Base-by-base conservation (phyloP, 1,284 basidiomycete genomes). In the Papiliotrema terrestris region DNA sequence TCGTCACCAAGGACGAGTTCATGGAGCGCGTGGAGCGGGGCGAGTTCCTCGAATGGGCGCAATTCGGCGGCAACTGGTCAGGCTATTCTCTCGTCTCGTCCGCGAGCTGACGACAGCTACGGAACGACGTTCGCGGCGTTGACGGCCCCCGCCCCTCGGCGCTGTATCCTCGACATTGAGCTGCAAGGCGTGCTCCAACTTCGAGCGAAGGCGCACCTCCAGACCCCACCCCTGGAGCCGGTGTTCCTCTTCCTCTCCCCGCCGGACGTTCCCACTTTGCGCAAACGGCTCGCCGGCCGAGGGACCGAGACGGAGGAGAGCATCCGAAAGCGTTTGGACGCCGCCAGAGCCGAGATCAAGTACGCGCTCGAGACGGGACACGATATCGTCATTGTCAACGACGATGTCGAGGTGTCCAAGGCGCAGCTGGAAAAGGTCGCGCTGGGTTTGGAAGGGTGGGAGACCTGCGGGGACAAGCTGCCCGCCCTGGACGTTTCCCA, bases 131-230 rank as follows among this genome's bases (percentile, higher is more conserved):
- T 87, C 60, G 83, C 84, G 60, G 87, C 83, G 8, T 79, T 85
- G 20, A 71, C 78, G 54, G 81, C 79, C 51, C 81, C 84, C 32
- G 56, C 71, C 37, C 88, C 87, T 37, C 81, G 73, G 52, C 78
- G 91, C 15, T 98, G 95, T 72, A 86, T 99, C 52, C 83, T 99
- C 44, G 95, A 99, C 74, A 98, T 99, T 62, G 95, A 99, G 72
- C 87, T 91, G 14, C 93, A 96, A 89, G 93, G 93, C 52, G 90
- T 97, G 55, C 86, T 85, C 61, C 87, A 93, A 75, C 87, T 98
- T 69, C 93, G 92, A 73, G 76, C 81, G 32, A 79, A 81, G 84
- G 73, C 72, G 25, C 67, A 68, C 0, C 75, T 83, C 52, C 80
- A 72, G 54, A 88, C 65, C 60, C 73, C 80, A 0, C 77, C 84